Conservation (phyloP, 2,329 filamentous ascomycete species). For the Aspergillus felis region DNA sequence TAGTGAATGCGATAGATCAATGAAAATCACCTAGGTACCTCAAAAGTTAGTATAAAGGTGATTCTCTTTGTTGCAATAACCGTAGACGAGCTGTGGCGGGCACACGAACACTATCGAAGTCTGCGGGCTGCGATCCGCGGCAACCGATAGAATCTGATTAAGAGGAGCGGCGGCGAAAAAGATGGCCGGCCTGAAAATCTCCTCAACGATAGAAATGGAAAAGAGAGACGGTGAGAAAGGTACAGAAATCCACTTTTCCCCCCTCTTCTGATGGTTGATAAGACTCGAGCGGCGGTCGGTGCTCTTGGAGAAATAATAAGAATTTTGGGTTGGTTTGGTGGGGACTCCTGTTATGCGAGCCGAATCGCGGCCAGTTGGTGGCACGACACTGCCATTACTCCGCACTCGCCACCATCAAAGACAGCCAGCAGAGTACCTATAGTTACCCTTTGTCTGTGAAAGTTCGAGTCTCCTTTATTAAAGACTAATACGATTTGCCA, state of each 20-base stretch:
- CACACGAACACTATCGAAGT: conserved; percentile 8
- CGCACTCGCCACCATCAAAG: neutral
- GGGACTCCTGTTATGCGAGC: conserved; percentile 11
- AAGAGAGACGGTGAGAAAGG: neutral
- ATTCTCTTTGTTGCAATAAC: neutral
- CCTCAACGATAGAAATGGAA: neutral
- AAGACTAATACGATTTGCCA: neutral
- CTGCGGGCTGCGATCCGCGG: neutral
- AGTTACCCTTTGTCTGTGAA: neutral
- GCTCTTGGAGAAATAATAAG: conserved; percentile 14
- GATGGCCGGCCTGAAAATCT: neutral
- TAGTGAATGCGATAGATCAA: neutral
- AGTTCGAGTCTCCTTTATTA: neutral
- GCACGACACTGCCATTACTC: neutral
- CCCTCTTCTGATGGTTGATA: conserved; percentile 12
- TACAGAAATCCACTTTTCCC: conserved; percentile 5
- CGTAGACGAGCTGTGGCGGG: neutral
- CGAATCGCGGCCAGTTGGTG: conserved; percentile 6
- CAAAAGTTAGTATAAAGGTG: neutral
- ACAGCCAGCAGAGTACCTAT: neutral
- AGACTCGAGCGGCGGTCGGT: conserved; percentile 7
- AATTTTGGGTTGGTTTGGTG: conserved; percentile 22
- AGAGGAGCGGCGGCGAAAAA: neutral
- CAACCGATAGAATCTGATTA: neutral
- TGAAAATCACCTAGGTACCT: neutral